Conservation (phyloP, 164 flowering plant genomes). For the Platanus orientalis region DNA sequence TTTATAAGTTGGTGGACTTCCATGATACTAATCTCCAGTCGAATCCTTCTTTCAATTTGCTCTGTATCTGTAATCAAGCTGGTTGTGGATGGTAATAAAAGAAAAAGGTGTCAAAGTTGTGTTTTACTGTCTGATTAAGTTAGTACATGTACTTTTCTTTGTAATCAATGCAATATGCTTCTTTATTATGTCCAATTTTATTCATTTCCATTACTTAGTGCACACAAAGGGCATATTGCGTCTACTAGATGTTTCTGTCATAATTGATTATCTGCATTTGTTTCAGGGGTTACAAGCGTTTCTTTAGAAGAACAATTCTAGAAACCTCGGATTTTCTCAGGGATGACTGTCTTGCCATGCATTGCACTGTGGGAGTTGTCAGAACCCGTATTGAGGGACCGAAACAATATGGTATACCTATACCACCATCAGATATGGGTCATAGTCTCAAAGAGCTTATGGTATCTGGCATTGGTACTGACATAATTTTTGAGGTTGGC, state of each 20-base stretch:
- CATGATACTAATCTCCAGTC: too few relatives aligned
- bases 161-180: too few relatives aligned
- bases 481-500: conserved; percentile 65
- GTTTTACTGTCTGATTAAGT: too few relatives aligned
- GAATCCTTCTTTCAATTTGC: too few relatives aligned
- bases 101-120: too few relatives aligned
- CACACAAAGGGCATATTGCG: background rate
- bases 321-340: conserved; percentile 76
- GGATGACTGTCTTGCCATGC: conserved; percentile 79
- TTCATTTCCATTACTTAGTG: background rate
- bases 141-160: too few relatives aligned
- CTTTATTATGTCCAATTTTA: background rate
- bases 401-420: conserved; percentile 38
- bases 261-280: conserved; percentile 5
- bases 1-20: too few relatives aligned
- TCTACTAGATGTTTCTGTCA: background rate
- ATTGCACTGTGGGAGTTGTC: conserved; percentile 92
- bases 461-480: conserved; percentile 66
- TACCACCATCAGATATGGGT: conserved; percentile 83
- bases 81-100: too few relatives aligned
- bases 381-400: conserved; percentile 68
- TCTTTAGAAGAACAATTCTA: conserved; percentile 55
- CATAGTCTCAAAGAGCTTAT: conserved; percentile 47
- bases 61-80: too few relatives aligned
- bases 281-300: conserved; percentile 92